Conservation (phyloP, 345 rosid species). For the Nephelium lappaceum region DNA sequence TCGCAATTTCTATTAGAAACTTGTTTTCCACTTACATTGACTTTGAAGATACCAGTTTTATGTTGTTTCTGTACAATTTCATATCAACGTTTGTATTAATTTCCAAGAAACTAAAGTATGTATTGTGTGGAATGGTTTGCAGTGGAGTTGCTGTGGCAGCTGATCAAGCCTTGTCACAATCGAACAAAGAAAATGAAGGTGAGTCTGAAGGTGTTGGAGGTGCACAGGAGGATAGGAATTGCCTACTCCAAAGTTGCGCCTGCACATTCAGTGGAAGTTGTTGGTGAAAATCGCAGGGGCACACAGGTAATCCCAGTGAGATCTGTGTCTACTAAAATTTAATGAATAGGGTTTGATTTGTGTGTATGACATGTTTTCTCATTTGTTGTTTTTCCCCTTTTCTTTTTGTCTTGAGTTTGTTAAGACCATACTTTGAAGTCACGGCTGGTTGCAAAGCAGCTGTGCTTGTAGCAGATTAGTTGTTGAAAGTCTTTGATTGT, state of each 20-base stretch:
- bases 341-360: background rate
- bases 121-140: constrained; percentile 22
- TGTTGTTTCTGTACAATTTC: background rate
- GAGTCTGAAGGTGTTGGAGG: constrained; percentile 37
- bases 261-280: constrained; percentile 42
- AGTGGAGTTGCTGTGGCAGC: constrained; percentile 45
- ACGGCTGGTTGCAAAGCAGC: background rate
- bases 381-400: background rate
- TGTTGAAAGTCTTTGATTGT: background rate
- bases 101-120: background rate
- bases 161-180: constrained; percentile 27
- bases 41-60: background rate
- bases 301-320: constrained; percentile 45
- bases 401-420: background rate
- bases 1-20: background rate
- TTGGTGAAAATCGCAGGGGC: constrained; percentile 62
- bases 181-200: constrained; percentile 35
- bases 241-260: constrained; percentile 42
- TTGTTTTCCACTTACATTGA: background rate
- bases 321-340: background rate
- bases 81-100: background rate
- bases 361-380: background rate
- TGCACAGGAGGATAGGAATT: constrained; percentile 34
- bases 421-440: background rate
- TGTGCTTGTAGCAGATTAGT: background rate